Percentiles rank a stretch among this genome's conserved stretches.
phyloP scores from a whole-genome alignment of 768 basidiomycete species.

The Glaciozyma martinii region DNA sequence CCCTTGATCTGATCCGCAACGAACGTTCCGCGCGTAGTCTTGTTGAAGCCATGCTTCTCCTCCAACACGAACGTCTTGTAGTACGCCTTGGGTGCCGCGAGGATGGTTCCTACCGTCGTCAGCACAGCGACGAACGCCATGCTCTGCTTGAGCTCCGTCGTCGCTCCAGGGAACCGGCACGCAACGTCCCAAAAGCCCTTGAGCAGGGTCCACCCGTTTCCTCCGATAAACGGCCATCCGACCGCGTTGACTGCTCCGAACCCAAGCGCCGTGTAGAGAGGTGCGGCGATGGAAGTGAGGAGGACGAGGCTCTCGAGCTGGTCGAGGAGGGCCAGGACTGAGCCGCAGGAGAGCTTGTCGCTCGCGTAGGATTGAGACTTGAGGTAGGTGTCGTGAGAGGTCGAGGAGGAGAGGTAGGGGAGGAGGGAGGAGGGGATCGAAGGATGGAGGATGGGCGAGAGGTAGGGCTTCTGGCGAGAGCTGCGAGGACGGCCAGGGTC shows the following conservation, averaged over 20 bases:
- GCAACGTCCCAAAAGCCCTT: constrained; percentile 24
- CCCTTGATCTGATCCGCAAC: constrained; percentile 70
- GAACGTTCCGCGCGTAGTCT: constrained; percentile 69
- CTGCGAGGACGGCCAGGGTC: constrained; percentile 33
- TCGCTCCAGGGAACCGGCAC: not conserved
- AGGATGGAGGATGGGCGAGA: constrained; percentile 47
- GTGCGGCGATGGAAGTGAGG: constrained; percentile 5
- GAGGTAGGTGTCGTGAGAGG: constrained; percentile 54
- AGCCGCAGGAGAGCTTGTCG: constrained; percentile 81
- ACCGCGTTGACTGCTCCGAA: not conserved
- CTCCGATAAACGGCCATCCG: not conserved
- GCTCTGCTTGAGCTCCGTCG: constrained; percentile 19
- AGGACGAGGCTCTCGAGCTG: constrained; percentile 22
- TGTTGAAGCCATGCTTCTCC: constrained; percentile 90
- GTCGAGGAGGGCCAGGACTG: constrained; percentile 67
- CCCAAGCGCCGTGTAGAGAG: not conserved
- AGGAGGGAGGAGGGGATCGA: constrained; percentile 52
- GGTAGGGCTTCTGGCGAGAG: constrained; percentile 75
- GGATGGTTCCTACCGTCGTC: constrained; percentile 52
- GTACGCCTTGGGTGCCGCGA: constrained; percentile 63
- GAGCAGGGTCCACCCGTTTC: constrained; percentile 19
- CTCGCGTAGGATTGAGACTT: constrained; percentile 87
- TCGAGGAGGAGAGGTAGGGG: constrained; percentile 62
- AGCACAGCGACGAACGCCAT: constrained; percentile 14
- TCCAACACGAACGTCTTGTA: constrained; percentile 92